A percentile compares a stretch with the other conserved stretches of the same genome.
phyloP scores from a whole-genome alignment of 1,139 yeast genomes.

The Pichia sp. region DNA sequence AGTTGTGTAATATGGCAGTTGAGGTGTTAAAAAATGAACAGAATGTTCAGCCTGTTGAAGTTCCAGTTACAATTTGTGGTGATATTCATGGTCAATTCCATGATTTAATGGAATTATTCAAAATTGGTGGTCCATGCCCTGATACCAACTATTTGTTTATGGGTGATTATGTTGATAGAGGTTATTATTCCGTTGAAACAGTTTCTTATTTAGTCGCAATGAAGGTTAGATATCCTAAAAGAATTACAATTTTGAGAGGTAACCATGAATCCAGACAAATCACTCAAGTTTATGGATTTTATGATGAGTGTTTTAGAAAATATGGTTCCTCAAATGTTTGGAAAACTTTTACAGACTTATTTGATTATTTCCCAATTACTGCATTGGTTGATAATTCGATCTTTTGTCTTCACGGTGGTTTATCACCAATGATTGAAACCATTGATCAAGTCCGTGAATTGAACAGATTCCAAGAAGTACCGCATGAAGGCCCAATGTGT shows the following conservation, averaged over 20 bases:
- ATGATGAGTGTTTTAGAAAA: conserved; percentile 93
- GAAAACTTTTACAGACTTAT: conserved; percentile 64
- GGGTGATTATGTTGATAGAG: conserved; percentile 96
- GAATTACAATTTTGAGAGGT: conserved; percentile 90
- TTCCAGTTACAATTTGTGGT: conserved; percentile 98
- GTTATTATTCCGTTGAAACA: conserved; percentile 91
- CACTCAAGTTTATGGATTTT: conserved; percentile 96
- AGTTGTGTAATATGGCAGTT: conserved; percentile 82
- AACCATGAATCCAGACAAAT: conserved; percentile 97
- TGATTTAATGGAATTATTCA: conserved; percentile 82
- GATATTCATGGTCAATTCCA: conserved; percentile 97
- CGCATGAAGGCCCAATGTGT: conserved; percentile 99
- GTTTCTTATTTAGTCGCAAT: conserved; percentile 69
- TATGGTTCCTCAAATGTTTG: conserved; percentile 95
- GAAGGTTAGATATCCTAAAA: conserved; percentile 88
- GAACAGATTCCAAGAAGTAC: conserved; percentile 77
- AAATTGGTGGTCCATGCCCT: conserved; percentile 87
- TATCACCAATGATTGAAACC: conserved; percentile 86
- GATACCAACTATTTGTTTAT: conserved; percentile 71
- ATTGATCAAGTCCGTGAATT: conserved; percentile 79
- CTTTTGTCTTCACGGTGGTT: conserved; percentile 94
- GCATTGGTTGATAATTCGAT: conserved; percentile 70
- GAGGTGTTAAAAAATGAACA: conserved; percentile 87
- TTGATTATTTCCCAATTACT: conserved; percentile 90
- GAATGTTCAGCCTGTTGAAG: conserved; percentile 89